Evolutionary conservation across 2,329 filamentous ascomycete species (phyloP), one percentile per base, ranked within the genome.

Genomic region (Diaporthe citri): DNA sequence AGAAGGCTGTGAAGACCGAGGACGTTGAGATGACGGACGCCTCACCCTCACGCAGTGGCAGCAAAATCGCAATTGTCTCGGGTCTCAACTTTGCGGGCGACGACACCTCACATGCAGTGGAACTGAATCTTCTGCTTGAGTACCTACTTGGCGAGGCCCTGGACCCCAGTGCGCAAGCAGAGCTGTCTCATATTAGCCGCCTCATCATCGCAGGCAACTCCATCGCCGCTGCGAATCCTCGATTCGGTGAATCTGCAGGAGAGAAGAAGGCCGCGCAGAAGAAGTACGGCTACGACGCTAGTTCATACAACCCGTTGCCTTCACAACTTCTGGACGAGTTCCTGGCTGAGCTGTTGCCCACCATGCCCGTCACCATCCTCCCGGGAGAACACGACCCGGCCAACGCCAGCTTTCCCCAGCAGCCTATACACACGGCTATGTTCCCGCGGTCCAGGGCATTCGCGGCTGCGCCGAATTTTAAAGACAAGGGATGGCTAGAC

Each of bases 201-300:
- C 90, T 99, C 28, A 91, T 99, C 78, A 95, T 99, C 78, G 96
- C 96, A 0, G 97, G 97, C 55, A 96, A 98, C 84, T 97, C 95
- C 1, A 91, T 98, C 69, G 82, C 84, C 3, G 81, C 83, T 3
- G 82, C 82, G n/a, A 80, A 82, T 51, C 39, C 75, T 1, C 73
- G 46, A 25, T 39, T 52, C 9, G 62, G 36, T 6, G 75, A 73
- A n/a, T 48, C 73, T 17, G 60, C 72, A 4, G 69, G 72, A 17
- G 75, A 76, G 48, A 82, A 82, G 57, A 91, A 88, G 81, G 87
- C 85, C 76, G 79, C 80, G 2, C 84, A 88, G 69, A 97, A 95
- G 83, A 98, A 97, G 82, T 98, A 98, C 84, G 96, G 97, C 76
- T 98, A 98, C 85, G 97, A 99, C 83, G 92, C 94, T 74, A 92